Evolutionary conservation across 1,284 basidiomycete genomes (phyloP), one percentile per base, ranked within the genome.

Genomic region (Pyrrhoderma lamaoense): DNA sequence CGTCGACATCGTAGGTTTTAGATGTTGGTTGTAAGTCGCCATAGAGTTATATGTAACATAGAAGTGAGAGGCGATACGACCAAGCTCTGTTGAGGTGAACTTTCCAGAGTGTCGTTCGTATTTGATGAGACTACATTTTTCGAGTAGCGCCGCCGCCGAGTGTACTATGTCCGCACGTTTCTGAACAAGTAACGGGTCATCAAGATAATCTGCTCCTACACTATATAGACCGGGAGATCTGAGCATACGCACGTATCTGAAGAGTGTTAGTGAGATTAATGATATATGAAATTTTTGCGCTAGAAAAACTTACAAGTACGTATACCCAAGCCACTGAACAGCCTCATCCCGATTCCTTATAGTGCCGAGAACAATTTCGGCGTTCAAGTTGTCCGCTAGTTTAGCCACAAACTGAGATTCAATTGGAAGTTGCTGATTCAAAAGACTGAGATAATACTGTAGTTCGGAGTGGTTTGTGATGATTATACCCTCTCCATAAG

Each of bases 381-480:
- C 96, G 65, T 99, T 99, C 60, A 99, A 71, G 64, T 97, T 97
- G 67, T 99, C 96, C 18, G 93, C 91, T 58, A 99, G 74, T 65
- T 89, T 92, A 34, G 85, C 75, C 23, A 99, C 91, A 59, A 97
- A 90, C 70, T 99, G 96, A 22, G 85, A 89, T 70, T 99, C 95
- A 65, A 99, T 99, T 1, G 96, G 96, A 5, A 96, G 76, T 64
- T 97, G 94, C 70, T 94, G 91, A 64, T 96, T 97, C 73, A 95
- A 72, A 67, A 97, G 73, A 60, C 86, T 90, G 14, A 96, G 76
- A 65, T 98, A 99, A 68, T 98, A 99, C 69, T 98, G 95, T 43
- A 99, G 77, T 67, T 99, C 94, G 2, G 84, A 82, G 65, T 98
- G 94, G 64, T 96, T 97, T 46, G 96, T 99, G 70, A 99, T 98